Evolutionary conservation across 1,284 basidiomycete species (phyloP).

Genomic region (Fomitopsis palustris): DNA sequence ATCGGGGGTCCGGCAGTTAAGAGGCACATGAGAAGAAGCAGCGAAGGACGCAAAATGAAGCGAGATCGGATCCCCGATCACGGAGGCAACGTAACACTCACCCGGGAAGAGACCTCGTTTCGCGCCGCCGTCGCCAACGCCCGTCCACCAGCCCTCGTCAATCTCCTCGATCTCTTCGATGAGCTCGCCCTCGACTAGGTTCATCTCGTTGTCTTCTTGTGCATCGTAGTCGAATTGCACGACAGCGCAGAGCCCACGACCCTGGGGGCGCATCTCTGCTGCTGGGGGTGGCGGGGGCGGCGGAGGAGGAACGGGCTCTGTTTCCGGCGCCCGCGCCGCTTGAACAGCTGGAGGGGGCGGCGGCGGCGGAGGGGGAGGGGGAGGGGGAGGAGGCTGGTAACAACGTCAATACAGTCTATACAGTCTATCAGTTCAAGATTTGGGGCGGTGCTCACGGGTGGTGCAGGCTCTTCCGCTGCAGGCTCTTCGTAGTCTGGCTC

Average conservation of each 20-base stretch:
- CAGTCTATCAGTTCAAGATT: no score
- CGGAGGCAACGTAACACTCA: constrained; percentile 29
- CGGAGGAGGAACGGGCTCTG: constrained; percentile 31
- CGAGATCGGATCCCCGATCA: neutral
- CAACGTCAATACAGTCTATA: no score
- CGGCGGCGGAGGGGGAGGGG: constrained; percentile 28
- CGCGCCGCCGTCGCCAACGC: constrained; percentile 58
- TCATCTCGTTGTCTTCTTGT: constrained; percentile 83
- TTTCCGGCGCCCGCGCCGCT: constrained; percentile 42
- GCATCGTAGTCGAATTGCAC: constrained; percentile 81
- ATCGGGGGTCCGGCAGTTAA: neutral
- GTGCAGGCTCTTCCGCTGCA: constrained; percentile 20
- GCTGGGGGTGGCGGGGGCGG: constrained; percentile 13
- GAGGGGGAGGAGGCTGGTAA: constrained; percentile 13
- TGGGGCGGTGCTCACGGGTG: constrained; percentile 9
- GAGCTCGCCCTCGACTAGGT: constrained; percentile 75
- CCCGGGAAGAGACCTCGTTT: constrained; percentile 76
- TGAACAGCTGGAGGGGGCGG: constrained; percentile 30
- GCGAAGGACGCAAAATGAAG: neutral
- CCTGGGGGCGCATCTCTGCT: constrained; percentile 26
- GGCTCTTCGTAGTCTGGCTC: constrained; percentile 15
- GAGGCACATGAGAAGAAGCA: neutral
- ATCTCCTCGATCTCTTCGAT: constrained; percentile 81
- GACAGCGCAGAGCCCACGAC: constrained; percentile 56
- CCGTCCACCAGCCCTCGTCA: constrained; percentile 88